These are phyloP conservation scores for Coemansia sp. DNA, from an alignment of 192 early-diverging fungal species.

Conservation along the genomic window DNA sequence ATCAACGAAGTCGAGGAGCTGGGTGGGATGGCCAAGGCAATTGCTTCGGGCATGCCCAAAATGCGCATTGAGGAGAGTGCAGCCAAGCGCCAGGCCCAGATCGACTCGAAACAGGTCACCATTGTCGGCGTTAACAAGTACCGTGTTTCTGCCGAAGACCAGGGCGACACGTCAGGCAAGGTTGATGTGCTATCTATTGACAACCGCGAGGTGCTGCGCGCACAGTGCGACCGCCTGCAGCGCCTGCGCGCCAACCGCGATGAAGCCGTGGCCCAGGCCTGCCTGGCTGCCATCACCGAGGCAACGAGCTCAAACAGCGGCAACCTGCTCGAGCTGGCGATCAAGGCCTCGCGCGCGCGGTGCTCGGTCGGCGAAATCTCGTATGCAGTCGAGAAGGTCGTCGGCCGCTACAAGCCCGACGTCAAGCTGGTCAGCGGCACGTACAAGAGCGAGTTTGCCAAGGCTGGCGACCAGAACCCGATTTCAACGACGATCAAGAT, in stretches of 20 bases:
- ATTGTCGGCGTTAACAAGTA: constrained; percentile 94
- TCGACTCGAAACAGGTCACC: constrained; percentile 79
- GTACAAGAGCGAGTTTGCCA: constrained; percentile 77
- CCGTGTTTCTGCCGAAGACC: constrained; percentile 61
- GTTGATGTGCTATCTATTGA: constrained; percentile 71
- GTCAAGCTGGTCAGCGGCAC: constrained; percentile 81
- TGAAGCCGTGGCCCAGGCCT: constrained; percentile 44
- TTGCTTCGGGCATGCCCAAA: constrained; percentile 85
- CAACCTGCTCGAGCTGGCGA: constrained; percentile 71
- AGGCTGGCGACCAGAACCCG: constrained; percentile 51
- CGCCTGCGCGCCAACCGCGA: constrained; percentile 57
- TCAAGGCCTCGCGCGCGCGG: constrained; percentile 69
- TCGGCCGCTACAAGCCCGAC: constrained; percentile 77
- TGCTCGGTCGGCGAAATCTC: constrained; percentile 89
- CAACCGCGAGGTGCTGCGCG: constrained; percentile 67
- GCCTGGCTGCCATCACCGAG: constrained; percentile 64
- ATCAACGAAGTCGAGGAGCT: constrained; percentile 77
- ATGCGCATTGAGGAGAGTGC: constrained; percentile 83
- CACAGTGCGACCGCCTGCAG: constrained; percentile 65
- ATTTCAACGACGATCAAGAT: constrained; percentile 60
- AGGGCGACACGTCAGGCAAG: constrained; percentile 46
- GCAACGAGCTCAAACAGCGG: constrained; percentile 61
- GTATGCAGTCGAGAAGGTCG: constrained; percentile 70
- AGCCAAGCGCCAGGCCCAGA: constrained; percentile 81
- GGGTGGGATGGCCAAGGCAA: constrained; percentile 90